phyloP scores from a whole-genome alignment of 108 stramenopile species.

The Conticribra guillardii region DNA sequence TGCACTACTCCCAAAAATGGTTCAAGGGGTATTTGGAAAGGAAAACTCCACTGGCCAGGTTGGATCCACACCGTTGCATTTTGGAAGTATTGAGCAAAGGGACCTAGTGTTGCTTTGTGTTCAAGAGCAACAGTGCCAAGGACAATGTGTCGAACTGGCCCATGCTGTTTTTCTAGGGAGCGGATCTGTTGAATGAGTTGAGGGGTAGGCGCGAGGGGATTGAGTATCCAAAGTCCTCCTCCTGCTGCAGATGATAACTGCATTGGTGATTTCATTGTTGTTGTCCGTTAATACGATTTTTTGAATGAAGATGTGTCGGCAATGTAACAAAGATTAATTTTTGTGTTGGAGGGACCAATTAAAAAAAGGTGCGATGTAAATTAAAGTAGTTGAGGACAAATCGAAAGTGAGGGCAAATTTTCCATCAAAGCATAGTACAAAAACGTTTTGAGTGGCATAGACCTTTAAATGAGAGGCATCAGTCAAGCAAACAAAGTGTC shows the following conservation, averaged over 20 bases:
- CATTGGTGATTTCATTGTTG: background rate
- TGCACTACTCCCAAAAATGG: slow-evolving; percentile 69
- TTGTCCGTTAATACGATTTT: too few species aligned
- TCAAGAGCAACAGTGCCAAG: slow-evolving; percentile 90
- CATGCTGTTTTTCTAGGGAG: slow-evolving; percentile 66
- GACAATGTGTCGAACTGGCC: slow-evolving; percentile 87
- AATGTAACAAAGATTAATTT: too few species aligned
- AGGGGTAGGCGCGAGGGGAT: slow-evolving; percentile 92
- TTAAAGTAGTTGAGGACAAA: too few species aligned
- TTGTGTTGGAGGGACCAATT: too few species aligned
- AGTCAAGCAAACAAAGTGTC: too few species aligned
- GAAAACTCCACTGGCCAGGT: slow-evolving; percentile 89
- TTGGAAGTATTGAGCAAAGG: slow-evolving; percentile 82
- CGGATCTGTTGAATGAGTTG: slow-evolving; percentile 75
- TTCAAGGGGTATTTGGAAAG: slow-evolving; percentile 73
- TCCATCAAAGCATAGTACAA: too few species aligned
- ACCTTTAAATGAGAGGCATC: too few species aligned
- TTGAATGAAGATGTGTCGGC: too few species aligned
- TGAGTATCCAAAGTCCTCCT: slow-evolving; percentile 87
- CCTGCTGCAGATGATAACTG: slow-evolving; percentile 31
- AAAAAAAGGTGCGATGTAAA: too few species aligned
- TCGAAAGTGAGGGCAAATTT: too few species aligned
- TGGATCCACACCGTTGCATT: slow-evolving; percentile 84
- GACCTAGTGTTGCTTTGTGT: slow-evolving; percentile 91
- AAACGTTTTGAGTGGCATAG: too few species aligned